Base-by-base conservation (phyloP, 1,284 basidiomycete species). In the Malassezia dermatis region DNA sequence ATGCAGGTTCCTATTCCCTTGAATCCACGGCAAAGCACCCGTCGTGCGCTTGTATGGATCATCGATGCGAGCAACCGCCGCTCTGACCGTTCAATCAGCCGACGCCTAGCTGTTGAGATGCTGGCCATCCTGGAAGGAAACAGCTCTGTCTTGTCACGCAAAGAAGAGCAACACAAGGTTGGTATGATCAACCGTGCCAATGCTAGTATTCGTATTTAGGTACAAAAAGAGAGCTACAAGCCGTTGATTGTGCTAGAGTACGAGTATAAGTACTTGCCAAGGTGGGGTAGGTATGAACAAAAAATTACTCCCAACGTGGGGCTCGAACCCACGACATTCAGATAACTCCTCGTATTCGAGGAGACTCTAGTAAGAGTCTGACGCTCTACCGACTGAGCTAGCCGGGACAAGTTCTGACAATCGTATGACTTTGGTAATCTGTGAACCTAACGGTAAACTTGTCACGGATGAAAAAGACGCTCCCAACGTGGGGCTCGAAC, bases 151-250 rank as follows among this genome's bases (percentile, higher is more conserved):
- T 59, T 77, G 35, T 66, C 66, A 30, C 75, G 67, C 48, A 73
- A 73, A 60, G 69, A 75, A 45, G 69, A 75, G 51, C 72, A 81
- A 48, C 89, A 91, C 73, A 80, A 79, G 65, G 67, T 81, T 34
- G 89, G 85, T 1, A 85, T 85, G 78, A 79, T 85, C 31, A 88
- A 88, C 75, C 84, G 89, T 86, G 63, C 65, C n/a, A 73, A 73
- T 49, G 62, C 67, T 27, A 53, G 61, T 35, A 65, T 69, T n/a
- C 59, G 68, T 49, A 65, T 71, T 42, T 71, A 53, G 39, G 28
- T 40, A 47, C 13, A 43, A 35, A 27, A 49, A 24, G 21, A 41
- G 11, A n/a, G 24, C 24, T 26, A 4, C 24, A 26, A 26, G 24
- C 24, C 7, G 3, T 26, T 3, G 24, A 7, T 4, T 7, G 24